Conservation (phyloP, 495 filamentous ascomycete genomes). For the Xylaria curta region DNA sequence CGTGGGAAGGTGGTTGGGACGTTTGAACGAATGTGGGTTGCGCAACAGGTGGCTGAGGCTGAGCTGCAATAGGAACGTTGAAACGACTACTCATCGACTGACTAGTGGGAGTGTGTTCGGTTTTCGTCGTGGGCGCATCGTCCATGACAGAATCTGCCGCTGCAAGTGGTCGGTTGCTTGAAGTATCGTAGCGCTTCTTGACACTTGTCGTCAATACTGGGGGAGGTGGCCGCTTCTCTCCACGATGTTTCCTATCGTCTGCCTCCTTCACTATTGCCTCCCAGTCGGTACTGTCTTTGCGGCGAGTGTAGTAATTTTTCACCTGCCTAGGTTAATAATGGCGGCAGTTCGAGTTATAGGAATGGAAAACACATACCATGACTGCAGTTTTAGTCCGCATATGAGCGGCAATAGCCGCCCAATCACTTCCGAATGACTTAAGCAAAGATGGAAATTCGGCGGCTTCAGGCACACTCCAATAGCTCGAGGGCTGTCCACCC, state of each 20-base stretch:
- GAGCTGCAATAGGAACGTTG: slow-evolving; percentile 50
- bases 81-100: slow-evolving; percentile 46
- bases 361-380: slow-evolving; percentile 70
- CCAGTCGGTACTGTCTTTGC: slow-evolving; percentile 78
- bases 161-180: slow-evolving; percentile 59
- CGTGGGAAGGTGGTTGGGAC: slow-evolving; percentile 31
- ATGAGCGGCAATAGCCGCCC: slow-evolving; percentile 77
- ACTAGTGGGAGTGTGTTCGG: slow-evolving; percentile 40
- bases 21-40: slow-evolving; percentile 35
- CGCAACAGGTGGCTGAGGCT: slow-evolving; percentile 36
- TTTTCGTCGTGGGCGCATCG: slow-evolving; percentile 54
- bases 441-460: slow-evolving; percentile 81
- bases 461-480: slow-evolving; percentile 95
- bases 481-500: slow-evolving; percentile 77
- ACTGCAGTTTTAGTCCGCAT: slow-evolving; percentile 93
- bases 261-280: slow-evolving; percentile 72
- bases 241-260: slow-evolving; percentile 70
- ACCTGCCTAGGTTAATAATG: slow-evolving; percentile 64
- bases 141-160: slow-evolving; percentile 67
- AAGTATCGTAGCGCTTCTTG: slow-evolving; percentile 55
- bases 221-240: slow-evolving; percentile 76
- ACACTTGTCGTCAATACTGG: slow-evolving; percentile 61
- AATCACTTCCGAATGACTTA: slow-evolving; percentile 87
- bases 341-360: slow-evolving; percentile 19
- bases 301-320: slow-evolving; percentile 89